Evolutionary conservation across 441 rosid genomes (phyloP).

Genomic region (Oxalis stricta): DNA sequence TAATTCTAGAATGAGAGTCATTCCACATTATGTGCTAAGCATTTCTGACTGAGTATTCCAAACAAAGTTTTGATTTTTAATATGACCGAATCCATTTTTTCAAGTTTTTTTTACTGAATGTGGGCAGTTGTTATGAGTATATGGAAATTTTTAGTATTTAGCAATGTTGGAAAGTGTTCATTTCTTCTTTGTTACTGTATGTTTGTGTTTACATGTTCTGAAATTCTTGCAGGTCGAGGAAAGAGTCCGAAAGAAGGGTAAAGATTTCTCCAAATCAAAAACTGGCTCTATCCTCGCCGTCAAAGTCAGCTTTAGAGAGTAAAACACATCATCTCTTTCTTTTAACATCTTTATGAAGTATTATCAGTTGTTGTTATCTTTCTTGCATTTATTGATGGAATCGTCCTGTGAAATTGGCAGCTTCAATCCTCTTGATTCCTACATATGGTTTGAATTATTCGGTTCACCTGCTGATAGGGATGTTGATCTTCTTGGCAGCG

Average conservation of each 20-base stretch:
- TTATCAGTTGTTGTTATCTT: background rate
- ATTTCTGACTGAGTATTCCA: too few relatives aligned
- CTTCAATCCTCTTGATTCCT: constrained; percentile 72
- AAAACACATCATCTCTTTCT: constrained; percentile 3
- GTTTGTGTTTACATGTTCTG: background rate
- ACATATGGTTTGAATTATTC: constrained; percentile 77
- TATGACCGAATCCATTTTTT: too few relatives aligned
- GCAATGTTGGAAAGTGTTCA: too few relatives aligned
- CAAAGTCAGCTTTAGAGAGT: constrained; percentile 95
- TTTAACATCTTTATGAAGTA: background rate
- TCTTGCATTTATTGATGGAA: too few relatives aligned
- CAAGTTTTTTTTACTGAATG: too few relatives aligned
- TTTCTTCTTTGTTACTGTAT: too few relatives aligned
- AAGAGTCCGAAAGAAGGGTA: constrained; percentile 72
- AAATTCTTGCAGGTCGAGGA: constrained; percentile 50
- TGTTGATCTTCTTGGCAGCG: constrained; percentile 71
- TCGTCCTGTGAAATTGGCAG: too few relatives aligned
- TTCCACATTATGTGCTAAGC: too few relatives aligned
- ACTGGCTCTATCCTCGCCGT: constrained; percentile 80
- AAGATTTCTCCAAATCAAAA: constrained; percentile 51
- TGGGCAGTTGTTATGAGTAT: too few relatives aligned
- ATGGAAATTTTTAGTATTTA: too few relatives aligned
- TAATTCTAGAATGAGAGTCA: too few relatives aligned
- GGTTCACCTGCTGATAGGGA: constrained; percentile 81
- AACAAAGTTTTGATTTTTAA: too few relatives aligned